Conservation (phyloP, 116 monocot genomes). For the Zostera marina region DNA sequence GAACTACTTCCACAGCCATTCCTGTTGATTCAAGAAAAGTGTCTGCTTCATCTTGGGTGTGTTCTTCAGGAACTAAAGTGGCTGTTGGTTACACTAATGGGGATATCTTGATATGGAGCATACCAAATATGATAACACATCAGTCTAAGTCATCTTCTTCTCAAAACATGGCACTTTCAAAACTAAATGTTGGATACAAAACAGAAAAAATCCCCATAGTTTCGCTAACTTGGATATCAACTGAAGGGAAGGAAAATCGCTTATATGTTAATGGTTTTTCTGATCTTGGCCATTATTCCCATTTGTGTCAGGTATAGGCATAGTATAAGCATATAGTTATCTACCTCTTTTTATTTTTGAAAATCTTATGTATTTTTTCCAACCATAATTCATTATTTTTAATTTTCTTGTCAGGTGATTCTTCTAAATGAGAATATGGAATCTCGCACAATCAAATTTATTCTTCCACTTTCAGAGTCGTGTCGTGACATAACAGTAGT, state of each 20-base stretch:
- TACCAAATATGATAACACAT: slow-evolving; percentile 25
- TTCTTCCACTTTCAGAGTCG: slow-evolving; percentile 60
- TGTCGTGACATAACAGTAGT: slow-evolving; percentile 55
- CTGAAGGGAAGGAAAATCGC: slow-evolving; percentile 34
- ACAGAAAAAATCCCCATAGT: slow-evolving; percentile 58
- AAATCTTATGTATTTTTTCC: too few species aligned
- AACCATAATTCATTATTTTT: too few species aligned
- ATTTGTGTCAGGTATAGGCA: slow-evolving; percentile 59
- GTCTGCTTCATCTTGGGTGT: slow-evolving; percentile 66
- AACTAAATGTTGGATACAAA: slow-evolving; percentile 87
- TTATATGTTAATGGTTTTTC: slow-evolving; percentile 65
- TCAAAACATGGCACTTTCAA: slow-evolving; percentile 47
- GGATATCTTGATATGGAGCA: slow-evolving; percentile 60
- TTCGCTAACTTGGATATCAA: slow-evolving; percentile 38
- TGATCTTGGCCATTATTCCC: slow-evolving; percentile 19
- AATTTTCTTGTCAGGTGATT: slow-evolving; percentile 27
- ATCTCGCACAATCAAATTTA: slow-evolving; percentile 59
- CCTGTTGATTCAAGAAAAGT: slow-evolving; percentile 38
- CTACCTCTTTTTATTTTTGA: background rate
- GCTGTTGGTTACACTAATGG: slow-evolving; percentile 69
- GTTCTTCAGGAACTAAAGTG: slow-evolving; percentile 61
- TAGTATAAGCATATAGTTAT: too few species aligned
- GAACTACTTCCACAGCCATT: slow-evolving; percentile 14
- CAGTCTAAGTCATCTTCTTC: slow-evolving; percentile 17
- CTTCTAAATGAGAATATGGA: slow-evolving; percentile 65